Base-by-base conservation (phyloP, 805 yeast genomes). In the Millerago galiae region DNA sequence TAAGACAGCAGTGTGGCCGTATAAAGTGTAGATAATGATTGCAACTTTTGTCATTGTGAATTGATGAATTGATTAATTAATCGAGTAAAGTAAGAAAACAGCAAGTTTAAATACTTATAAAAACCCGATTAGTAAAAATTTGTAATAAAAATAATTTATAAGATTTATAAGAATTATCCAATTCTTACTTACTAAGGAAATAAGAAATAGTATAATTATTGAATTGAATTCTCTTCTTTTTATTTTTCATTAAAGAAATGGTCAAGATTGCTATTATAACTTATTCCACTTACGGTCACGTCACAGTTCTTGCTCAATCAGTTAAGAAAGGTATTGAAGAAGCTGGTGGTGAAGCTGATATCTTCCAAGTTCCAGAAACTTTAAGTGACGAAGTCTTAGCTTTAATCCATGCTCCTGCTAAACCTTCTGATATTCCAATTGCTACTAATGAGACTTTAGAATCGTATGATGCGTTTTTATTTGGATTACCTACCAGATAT, bases 281-380 rank as follows among this genome's bases (percentile, higher is more conserved):
- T 61, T 88, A 88, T 74, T 81, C 95, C 31, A 62, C 82, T 52
- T 87, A 84, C 69, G 89, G 89, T 47, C 96, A 88, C 66, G 67
- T 83, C 52, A 78, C 79, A 50, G 65, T 69, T 34, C 56, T 85
- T 55, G 95, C 95, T 30, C 76, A 80, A 60, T 68, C 83, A 35
- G 77, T 77, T 57, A 74, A 82, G 65, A 65, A 65, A 42, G 95
- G 95, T 53, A 72, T 84, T 35, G 81, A 75, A 59, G 9, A 15
- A 3, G 77, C 83, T 13, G 95, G 91, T 48, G 81, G 82, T 44
- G 45, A 59, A 16, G 95, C 85, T 29, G 81, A 78, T 54, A 70
- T 88, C 52, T 84, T 65, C 73, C 95, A 83, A 68, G 78, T 89
- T 41, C 80, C 84, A 45, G 96, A 88, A 66, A 87, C 95, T 25